Conservation (phyloP, 129 eudicot species). For the Helianthus tuberosus region DNA sequence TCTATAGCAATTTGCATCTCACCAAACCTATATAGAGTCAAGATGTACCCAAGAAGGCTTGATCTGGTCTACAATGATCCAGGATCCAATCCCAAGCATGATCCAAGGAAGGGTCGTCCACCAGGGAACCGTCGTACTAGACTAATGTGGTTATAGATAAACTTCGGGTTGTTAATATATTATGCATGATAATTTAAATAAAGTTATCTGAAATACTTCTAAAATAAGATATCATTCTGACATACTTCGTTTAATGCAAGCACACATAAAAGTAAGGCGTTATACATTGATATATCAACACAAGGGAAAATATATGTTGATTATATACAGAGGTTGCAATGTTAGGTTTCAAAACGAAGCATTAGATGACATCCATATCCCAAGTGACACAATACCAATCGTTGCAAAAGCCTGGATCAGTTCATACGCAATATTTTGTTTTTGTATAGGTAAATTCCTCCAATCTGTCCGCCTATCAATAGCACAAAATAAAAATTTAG, state of each 20-base stretch:
- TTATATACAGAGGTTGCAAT: slow-evolving; percentile 50
- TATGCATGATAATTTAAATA: slow-evolving; percentile 6
- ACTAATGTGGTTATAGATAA: background rate
- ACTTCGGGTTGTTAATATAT: background rate
- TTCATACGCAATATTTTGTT: slow-evolving; percentile 62
- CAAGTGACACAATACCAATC: slow-evolving; percentile 69
- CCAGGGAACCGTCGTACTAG: background rate
- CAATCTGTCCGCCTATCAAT: slow-evolving; percentile 79
- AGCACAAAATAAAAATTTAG: background rate
- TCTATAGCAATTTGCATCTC: slow-evolving; percentile 12
- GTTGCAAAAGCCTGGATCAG: slow-evolving; percentile 92
- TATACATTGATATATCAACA: slow-evolving; percentile 19
- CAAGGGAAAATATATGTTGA: slow-evolving; percentile 15
- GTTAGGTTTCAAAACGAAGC: slow-evolving; percentile 41
- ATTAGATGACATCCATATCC: slow-evolving; percentile 82
- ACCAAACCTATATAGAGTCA: background rate
- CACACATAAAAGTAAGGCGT: slow-evolving; percentile 28
- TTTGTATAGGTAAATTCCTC: slow-evolving; percentile 60
- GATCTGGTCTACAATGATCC: slow-evolving; percentile 48
- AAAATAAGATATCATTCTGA: background rate
- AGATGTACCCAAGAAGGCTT: background rate
- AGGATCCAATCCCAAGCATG: slow-evolving; percentile 72
- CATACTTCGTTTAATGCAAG: background rate
- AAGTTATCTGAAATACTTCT: background rate
- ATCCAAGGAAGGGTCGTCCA: slow-evolving; percentile 35